Evolutionary conservation across 108 stramenopile genomes (phyloP), one percentile per base, ranked within the genome.

Genomic region (Aureococcus anophagefferens): DNA sequence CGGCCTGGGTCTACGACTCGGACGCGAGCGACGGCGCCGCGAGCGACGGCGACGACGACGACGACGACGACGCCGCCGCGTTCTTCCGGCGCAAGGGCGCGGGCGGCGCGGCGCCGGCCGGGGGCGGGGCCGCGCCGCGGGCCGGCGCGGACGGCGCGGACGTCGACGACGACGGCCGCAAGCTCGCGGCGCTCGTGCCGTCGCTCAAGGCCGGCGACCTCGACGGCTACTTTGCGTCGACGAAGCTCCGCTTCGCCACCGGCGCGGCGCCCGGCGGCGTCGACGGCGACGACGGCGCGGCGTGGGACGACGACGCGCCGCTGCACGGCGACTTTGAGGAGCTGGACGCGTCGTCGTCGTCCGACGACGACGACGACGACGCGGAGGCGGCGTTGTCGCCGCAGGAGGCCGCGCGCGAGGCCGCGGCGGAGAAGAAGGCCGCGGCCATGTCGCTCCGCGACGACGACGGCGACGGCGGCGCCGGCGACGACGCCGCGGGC

Each of bases 241-340:
- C 11, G 37, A 4, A 11, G 37, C 37, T 4, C 4, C 37, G 4
- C 37, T 40, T 40, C 37, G 37, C 11, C 11, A 11, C 4, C 37
- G n/a, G n/a, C n/a, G n/a, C n/a, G n/a, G n/a, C n/a, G n/a, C n/a
- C n/a, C n/a, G 11, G 11, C 7, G 37, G 37, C 37, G 4, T 9
- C 37, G 37, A 40, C 37, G 37, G 11, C 37, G 37, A 40, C 37
- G 37, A 40, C 11, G 37, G 7, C 51, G 51, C 21, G 21, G 25
- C 14, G 21, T 1, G 4, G 51, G 51, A 44, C 63, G 68, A 72
- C 17, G 80, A 83, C 35, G 87, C 77, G 15, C 82, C 83, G 71
- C 79, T 88, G 29, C 86, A 87, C 69, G 95, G 93, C 35, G 94
- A 93, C 62, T 96, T 93, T 81, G 95, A 95, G 71, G 95, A 96